Percentiles rank a stretch among this genome's conserved stretches.
phyloP scores from a whole-genome alignment of 169 alveolate genomes.

The Toxoplasma gondii region DNA sequence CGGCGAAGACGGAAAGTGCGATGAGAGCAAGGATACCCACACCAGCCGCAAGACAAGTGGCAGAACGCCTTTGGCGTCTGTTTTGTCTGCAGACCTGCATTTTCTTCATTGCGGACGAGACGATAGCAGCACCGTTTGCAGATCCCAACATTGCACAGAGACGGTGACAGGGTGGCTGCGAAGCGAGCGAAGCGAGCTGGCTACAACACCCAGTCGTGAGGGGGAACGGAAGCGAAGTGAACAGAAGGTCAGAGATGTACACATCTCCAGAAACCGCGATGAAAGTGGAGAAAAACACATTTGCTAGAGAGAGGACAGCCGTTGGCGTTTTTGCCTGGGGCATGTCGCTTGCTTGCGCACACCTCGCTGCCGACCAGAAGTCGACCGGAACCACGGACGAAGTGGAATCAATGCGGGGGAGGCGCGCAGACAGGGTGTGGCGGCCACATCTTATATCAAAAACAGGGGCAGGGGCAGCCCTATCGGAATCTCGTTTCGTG shows the following conservation, averaged over 20 bases:
- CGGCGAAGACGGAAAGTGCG: constrained; percentile 26
- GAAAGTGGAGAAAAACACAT: background rate
- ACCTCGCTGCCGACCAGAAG: background rate
- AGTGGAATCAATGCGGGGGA: background rate
- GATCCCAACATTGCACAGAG: background rate
- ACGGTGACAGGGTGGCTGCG: background rate
- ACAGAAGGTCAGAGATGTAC: background rate
- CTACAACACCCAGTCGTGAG: background rate
- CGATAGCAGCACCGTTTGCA: background rate
- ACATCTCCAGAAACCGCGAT: background rate
- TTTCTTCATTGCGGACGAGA: background rate
- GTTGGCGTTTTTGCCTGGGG: background rate
- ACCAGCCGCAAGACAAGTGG: background rate
- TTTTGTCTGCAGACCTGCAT: background rate
- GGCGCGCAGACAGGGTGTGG: background rate
- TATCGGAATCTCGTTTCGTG: background rate
- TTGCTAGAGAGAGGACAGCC: background rate
- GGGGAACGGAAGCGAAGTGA: background rate
- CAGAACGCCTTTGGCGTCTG: background rate
- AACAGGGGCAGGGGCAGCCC: background rate
- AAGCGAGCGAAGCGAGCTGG: background rate
- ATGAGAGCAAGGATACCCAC: background rate
- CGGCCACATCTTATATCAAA: background rate
- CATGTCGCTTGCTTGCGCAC: background rate
- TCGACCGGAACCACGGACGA: background rate